Base-by-base conservation (phyloP, 495 filamentous ascomycete genomes). In the Cetradonia linearis region DNA sequence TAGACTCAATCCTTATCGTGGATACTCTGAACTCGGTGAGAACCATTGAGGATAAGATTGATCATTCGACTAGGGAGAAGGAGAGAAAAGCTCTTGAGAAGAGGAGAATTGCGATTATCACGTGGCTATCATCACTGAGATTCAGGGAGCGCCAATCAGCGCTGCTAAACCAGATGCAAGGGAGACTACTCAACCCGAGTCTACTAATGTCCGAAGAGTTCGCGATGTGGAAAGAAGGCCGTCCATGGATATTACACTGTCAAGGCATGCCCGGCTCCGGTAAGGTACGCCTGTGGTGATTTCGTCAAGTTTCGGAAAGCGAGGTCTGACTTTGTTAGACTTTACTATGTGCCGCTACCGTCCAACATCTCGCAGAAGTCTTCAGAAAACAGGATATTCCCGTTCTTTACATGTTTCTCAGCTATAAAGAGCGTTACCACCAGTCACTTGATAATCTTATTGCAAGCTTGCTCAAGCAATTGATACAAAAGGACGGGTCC, bases 401-500 rank as follows among this genome's bases (percentile, higher is more conserved):
- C 1, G 58, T 67, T 8, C 68, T 71, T 16, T 68, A 54, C 36
- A 55, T 70, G 13, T 71, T 65, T 40, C 50, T 71, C 36, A 65
- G 70, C 44, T 59, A 71, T 34, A 70, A 64, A 16, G 63, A 63
- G 5, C 46, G 16, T 20, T 37, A 23, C 34, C 46, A 14, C 20
- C 69, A 70, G 36, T 62, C 67, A 23, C 44, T 57, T 23, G 54
- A 42, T 13, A 67, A 66, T 31, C 33, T 71, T 8, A 50, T 68
- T 10, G 64, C 64, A 3, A 68, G 68, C 38, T 60, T 71, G 14
- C 44, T 71, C 5, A 68, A 68, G 52, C 69, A 71, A 42, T 33
- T 71, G 48, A 47, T 70, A 27, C 64, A 70, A 56, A 50, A 61
- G 20, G 34, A 46, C 2, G 56, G 62, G n/a, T 25, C 47, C 6